Evolutionary conservation across 1,284 basidiomycete species (phyloP), one percentile per base, ranked within the genome.

Genomic region (Cerrena zonata): DNA sequence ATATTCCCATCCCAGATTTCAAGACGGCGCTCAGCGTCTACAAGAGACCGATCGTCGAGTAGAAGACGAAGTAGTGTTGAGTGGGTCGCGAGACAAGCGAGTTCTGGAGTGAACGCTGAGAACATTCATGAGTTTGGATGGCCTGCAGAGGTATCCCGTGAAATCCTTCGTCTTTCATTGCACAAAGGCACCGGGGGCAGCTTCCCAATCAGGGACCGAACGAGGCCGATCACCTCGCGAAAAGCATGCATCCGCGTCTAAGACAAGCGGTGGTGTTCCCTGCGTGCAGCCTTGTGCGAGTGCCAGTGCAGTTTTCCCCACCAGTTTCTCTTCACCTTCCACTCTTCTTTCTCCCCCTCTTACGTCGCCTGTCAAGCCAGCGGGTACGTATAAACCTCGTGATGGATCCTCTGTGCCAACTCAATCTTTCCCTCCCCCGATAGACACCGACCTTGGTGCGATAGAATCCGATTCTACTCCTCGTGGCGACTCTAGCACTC

Each of bases 91-190:
- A 53, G 64, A 22, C 67, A 75, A 50, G 74, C 73, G 1, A 61
- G 59, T 4, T 61, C 58, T 2, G 66, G 69, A 5, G 64, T 69
- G 21, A 61, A 51, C 39, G 59, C 66, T 2, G 52, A 57, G 39
- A 41, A 51, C 4, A 30, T 51, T 11, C 59, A 58, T 43, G 67
- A 66, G 34, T 64, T 61, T 39, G 69, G 66, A 26, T 75, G 74
- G 74, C 71, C 69, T 12, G 72, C 72, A 12, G 63, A 69, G 30
- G 74, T 75, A n/a, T 72, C 71, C 5, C 65, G 68, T 4, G 72
- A 74, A 51, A 68, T 76, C 10, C 42, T 76, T 25, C 56, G 65
- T n/a, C 53, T 75, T 19, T 69, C 73, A 21, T 55, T 74, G 47
- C 58, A 59, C 22, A 53, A 58, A 45, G 54, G 37, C 40, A 37